Conservation (phyloP, 1,284 basidiomycete genomes). For the Amylostereum chailletii region DNA sequence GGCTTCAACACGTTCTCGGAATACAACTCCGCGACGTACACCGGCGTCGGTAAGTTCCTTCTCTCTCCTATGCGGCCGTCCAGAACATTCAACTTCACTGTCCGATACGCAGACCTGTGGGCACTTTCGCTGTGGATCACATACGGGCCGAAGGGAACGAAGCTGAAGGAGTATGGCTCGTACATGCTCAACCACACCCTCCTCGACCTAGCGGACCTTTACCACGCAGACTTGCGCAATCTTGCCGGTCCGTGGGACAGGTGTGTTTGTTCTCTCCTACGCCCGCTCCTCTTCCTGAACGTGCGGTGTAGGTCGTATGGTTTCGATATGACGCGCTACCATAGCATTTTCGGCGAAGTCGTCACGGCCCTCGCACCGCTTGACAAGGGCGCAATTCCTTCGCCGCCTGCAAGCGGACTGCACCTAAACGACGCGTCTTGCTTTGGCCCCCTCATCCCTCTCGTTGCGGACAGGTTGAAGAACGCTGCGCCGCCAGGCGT, state of each 20-base stretch:
- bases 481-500: background rate
- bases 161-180: slow-evolving; percentile 2
- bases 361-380: background rate
- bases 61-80: background rate
- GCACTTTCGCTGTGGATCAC: slow-evolving; percentile 5
- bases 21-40: slow-evolving; percentile 8
- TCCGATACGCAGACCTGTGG: background rate
- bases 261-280: background rate
- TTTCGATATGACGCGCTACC: slow-evolving; percentile 7
- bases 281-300: background rate
- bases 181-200: slow-evolving; percentile 2
- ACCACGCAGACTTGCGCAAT: slow-evolving; percentile 4
- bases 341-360: slow-evolving; percentile 3
- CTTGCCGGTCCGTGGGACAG: slow-evolving; percentile 7
- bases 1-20: slow-evolving; percentile 7
- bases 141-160: slow-evolving; percentile 1
- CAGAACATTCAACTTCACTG: background rate
- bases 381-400: background rate
- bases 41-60: slow-evolving; percentile 3
- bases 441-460: background rate
- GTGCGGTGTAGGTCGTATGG: slow-evolving; percentile 5
- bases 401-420: background rate
- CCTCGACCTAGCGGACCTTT: background rate
- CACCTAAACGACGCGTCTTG: slow-evolving; percentile 1
- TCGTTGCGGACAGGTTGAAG: background rate